phyloP scores from a whole-genome alignment of 2,329 filamentous ascomycete genomes.

The Colletotrichum incanum region DNA sequence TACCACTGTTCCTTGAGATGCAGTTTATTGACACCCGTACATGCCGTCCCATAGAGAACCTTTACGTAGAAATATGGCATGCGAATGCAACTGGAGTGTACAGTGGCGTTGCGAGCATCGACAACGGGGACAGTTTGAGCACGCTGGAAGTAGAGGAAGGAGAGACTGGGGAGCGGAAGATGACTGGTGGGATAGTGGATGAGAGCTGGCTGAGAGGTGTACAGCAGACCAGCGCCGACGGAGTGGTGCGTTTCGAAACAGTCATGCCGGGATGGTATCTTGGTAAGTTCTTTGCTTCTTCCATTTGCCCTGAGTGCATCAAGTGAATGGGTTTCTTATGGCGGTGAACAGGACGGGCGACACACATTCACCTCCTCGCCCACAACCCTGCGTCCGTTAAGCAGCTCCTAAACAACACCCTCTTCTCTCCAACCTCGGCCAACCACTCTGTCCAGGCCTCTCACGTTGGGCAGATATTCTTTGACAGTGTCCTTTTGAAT shows the following conservation, averaged over 20 bases:
- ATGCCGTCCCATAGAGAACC: conserved; percentile 10
- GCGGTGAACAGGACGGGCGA: conserved; percentile 61
- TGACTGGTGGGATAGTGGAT: not conserved
- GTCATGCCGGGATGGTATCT: conserved; percentile 55
- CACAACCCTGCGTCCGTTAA: conserved; percentile 44
- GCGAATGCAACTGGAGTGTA: not conserved
- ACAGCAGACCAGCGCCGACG: conserved; percentile 57
- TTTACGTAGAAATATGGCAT: conserved; percentile 21
- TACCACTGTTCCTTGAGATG: conserved; percentile 16
- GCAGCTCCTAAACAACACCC: conserved; percentile 47
- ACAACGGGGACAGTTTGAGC: not conserved
- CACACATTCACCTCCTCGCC: conserved; percentile 63
- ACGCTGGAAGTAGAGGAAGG: not conserved
- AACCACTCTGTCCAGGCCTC: conserved; percentile 44
- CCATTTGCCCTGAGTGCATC: too few relatives aligned
- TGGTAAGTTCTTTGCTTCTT: not conserved
- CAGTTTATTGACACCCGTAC: conserved; percentile 25
- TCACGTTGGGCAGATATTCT: conserved; percentile 15
- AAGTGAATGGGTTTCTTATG: not conserved
- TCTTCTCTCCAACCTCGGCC: conserved; percentile 36
- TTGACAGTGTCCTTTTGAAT: conserved; percentile 1
- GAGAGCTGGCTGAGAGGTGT: conserved; percentile 50
- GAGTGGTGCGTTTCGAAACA: conserved; percentile 60
- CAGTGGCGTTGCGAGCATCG: not conserved
- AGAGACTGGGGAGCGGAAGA: not conserved